A percentile compares a stretch with the other conserved stretches of the same genome.
These are phyloP conservation scores for Sporothrix pallida DNA, from an alignment of 2,329 filamentous ascomycete genomes.

Conservation along the genomic window DNA sequence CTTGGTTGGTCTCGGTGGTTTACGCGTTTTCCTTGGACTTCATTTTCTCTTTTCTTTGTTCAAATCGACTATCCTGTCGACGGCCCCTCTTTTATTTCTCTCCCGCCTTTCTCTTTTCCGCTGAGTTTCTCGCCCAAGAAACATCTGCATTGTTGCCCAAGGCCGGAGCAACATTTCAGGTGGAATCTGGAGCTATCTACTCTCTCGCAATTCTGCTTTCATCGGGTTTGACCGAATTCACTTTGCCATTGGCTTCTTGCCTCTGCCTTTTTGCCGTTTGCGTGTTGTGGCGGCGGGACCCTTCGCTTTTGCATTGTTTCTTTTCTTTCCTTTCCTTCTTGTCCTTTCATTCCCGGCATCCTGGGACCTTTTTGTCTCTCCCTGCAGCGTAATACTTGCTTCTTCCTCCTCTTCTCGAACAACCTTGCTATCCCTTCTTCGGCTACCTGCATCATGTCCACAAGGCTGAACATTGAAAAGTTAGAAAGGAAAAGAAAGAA, in stretches of 20 bases:
- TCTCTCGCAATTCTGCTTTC: not conserved
- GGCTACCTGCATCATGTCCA: slow-evolving; percentile 12
- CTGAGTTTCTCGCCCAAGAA: not conserved
- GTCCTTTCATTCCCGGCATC: not conserved
- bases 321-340: not conserved
- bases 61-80: not conserved
- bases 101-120: not conserved
- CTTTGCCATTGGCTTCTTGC: not conserved
- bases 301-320: not conserved
- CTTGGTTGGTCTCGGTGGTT: slow-evolving; percentile 4
- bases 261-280: slow-evolving; percentile 10
- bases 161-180: not conserved
- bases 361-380: slow-evolving; percentile 9
- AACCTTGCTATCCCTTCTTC: not conserved
- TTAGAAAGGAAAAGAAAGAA: not conserved
- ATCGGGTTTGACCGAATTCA: slow-evolving; percentile 20
- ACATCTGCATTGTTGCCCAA: not conserved
- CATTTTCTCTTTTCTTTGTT: slow-evolving; percentile 3
- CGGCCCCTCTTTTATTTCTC: slow-evolving; percentile 15
- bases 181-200: not conserved
- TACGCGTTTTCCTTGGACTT: not conserved
- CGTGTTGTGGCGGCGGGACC: not conserved
- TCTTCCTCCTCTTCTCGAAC: not conserved
- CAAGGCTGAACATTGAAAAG: slow-evolving; percentile 24
- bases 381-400: not conserved